These are phyloP conservation scores for Cytospora chrysosperma DNA, from an alignment of 2,329 filamentous ascomycete genomes.

Conservation along the genomic window DNA sequence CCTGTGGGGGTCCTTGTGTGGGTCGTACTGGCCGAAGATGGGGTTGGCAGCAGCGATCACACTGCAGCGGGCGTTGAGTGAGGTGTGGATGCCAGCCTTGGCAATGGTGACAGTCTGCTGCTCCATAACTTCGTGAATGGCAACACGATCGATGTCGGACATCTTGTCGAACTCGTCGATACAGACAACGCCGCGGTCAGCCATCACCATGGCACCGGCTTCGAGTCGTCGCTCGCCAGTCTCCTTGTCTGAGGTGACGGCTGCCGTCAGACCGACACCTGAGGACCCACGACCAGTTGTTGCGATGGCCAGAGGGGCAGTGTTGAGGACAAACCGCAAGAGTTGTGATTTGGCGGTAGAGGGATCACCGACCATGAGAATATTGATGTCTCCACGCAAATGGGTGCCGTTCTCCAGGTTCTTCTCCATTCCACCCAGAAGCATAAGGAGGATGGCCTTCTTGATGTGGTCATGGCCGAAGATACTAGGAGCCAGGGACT, in stretches of 20 bases:
- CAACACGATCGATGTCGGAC: conserved; percentile 96
- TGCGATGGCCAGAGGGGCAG: conserved; percentile 91
- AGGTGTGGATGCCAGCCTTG: conserved; percentile 97
- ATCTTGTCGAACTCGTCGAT: conserved; percentile 99
- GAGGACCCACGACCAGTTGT: conserved; percentile 96
- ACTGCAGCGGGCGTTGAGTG: conserved; percentile 92
- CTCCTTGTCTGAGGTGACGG: conserved; percentile 95
- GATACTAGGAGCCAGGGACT: conserved; percentile 93
- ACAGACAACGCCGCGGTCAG: conserved; percentile 93
- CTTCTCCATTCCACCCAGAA: conserved; percentile 95
- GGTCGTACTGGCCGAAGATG: conserved; percentile 97
- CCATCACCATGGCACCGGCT: conserved; percentile 98
- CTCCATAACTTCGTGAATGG: conserved; percentile 99
- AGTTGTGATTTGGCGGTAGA: conserved; percentile 99
- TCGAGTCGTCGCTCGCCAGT: conserved; percentile 93
- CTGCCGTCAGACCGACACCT: conserved; percentile 94
- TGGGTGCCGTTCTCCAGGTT: conserved; percentile 98
- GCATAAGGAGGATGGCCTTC: conserved; percentile 92
- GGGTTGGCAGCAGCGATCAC: conserved; percentile 96
- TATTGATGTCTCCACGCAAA: conserved; percentile 97
- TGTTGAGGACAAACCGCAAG: conserved; percentile 94
- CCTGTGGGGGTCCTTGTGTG: conserved; percentile 97
- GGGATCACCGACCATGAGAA: conserved; percentile 97
- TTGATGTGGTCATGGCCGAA: conserved; percentile 98
- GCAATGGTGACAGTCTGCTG: conserved; percentile 99